Base-by-base conservation (phyloP, 352 stramenopile genomes). In the Phytophthora tentaculata region DNA sequence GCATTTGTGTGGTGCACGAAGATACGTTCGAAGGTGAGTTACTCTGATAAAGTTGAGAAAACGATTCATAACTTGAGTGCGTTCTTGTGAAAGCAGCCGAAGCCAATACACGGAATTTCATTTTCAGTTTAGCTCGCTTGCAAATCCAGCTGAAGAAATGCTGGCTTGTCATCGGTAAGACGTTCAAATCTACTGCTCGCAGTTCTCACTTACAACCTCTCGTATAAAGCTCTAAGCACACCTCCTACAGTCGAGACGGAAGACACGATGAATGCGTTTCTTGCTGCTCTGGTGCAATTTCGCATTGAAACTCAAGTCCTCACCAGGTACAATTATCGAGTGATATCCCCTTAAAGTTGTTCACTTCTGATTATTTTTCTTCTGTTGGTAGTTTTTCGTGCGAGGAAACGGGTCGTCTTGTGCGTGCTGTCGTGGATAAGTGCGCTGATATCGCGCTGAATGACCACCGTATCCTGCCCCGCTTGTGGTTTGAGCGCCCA, bases 401-500 rank as follows among this genome's bases (percentile, higher is more conserved):
- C 20, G 71, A 76, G 19, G 82, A 86, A 60, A 76, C 70, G 6
- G 71, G 79, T 20, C 57, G 57, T 7, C 68, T 74, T 47, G 73
- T 92, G n/a, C 78, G 83, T 20, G 61, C 35, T 14, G 77, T 91
- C 16, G 62, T 91, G 26, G 78, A 92, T 28, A 45, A 73, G 7
- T 90, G 86, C n/a, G 79, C 83, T 2, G 74, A 89, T 29, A 51
- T 47, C 22, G 84, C 84, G 9, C 23, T 91, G 12, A 73, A 71
- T 2, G 41, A 69, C 0, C 61, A 83, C 37, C 75, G 76, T 16
- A 74, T 81, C 10, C 58, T 94, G 5, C 86, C 86, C 19, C 83
- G 75, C 22, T 74, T 94, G 66, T 94, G 86, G 86, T 94, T 87
- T 45, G 79, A 89, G 44, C 74, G 86, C 8, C 84, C 83, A 23